Base-by-base conservation (phyloP, 2,329 filamentous ascomycete species). In the Cordyceps javanica region DNA sequence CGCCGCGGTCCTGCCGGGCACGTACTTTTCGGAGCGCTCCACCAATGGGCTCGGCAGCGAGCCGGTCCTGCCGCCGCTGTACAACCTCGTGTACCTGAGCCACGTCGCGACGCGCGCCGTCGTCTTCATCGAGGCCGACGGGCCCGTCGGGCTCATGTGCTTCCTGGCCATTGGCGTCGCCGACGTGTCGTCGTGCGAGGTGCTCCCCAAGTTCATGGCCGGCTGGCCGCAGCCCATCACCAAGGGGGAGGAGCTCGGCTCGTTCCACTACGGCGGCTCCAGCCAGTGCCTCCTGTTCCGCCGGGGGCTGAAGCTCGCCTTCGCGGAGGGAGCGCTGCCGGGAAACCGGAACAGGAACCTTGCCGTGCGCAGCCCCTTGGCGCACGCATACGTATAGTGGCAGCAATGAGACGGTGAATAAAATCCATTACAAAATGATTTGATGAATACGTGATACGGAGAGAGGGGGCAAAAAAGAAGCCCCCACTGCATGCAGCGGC, bases 191-290 rank as follows among this genome's bases (percentile, higher is more conserved):
- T 85, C 85, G 0, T 89, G 86, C 65, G 77, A 79, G 57, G 69
- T 90, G 16, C 71, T 73, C 42, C 25, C 58, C 3, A 64, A 57
- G 23, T 66, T 64, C 19, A 28, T 3, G 3, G 14, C 3, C 0
- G 28, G 25, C 16, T 39, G 30, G 30, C 55, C 58, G 10, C 48
- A 59, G 14, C 2, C 5, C 2, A 58, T 65, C 2, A 7, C 14
- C 1, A 89, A 89, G 73, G 87, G 87, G 8, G 82, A 89, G 16
- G 73, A 89, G 70, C 74, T 85, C 30, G 87, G 87, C 32, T 88
- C 88, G 85, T 90, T 90, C 71, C 87, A 89, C 66, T 89, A 85
- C 65, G 87, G 87, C 21, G 87, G 87, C 1, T 83, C 79, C 7
- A 82, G 81, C 0, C 81, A 88, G 64, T 87, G 83, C 62, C 67